Evolutionary conservation across 1,284 basidiomycete species (phyloP), one percentile per base, ranked within the genome.

Genomic region (Cutaneotrichosporon cyanovorans): DNA sequence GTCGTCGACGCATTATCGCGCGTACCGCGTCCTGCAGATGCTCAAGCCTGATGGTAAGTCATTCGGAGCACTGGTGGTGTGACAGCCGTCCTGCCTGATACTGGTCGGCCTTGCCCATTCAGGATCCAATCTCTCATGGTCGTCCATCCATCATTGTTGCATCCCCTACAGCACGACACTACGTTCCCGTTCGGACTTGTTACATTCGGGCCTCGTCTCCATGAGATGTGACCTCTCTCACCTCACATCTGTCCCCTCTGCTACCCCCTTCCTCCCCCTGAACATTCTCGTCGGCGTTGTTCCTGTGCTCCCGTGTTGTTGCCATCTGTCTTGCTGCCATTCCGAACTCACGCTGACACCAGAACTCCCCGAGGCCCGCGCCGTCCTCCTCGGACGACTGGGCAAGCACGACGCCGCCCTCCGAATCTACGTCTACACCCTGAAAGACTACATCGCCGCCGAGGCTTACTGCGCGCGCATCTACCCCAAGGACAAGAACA

Each of bases 401-500:
- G 89, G 87, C 0, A 82, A 87, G 50, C 91, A 98, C 60, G 87
- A 93, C 58, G 87, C 84, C 50, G 93, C 93, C 0, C 78, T 99
- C 20, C 84, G 88, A 61, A 80, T 95, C 21, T 97, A 97, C 66
- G 90, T 92, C 1, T 85, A 93, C 62, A 80, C 81, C 37, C 75
- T 96, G 22, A 77, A 82, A 30, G 86, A 93, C 63, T 86, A 84
- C 64, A 55, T 72, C 12, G 87, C 87, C 50, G 95, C 95, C 0
- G 93, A 97, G 73, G 81, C 85, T 85, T 90, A 95, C 68, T 96
- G 91, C 74, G 84, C 85, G 61, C 81, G 81, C 32, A 77, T 85
- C 15, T 87, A 89, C 66, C 73, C 78, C 38, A 36, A 32, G 18
- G 74, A 77, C n/a, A 73, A 80, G 4, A 73, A 73, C 41, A 81